Evolutionary conservation across 306 rosid genomes (phyloP).

Genomic region (Styphnolobium japonicum): DNA sequence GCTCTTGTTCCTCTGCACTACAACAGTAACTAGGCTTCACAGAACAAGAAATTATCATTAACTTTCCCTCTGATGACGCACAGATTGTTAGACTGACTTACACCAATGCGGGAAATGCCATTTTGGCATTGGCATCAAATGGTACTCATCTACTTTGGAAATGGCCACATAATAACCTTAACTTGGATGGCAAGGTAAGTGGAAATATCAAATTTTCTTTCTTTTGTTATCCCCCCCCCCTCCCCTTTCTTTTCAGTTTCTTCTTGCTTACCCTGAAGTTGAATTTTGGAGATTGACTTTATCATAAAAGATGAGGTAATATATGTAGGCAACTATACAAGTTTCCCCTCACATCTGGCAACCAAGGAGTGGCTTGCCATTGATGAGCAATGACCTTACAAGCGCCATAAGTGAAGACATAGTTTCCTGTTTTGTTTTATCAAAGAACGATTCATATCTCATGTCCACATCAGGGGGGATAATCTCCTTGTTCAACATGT

Average conservation of each 20-base stretch:
- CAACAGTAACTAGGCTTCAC: background rate
- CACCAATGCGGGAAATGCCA: conserved; percentile 30
- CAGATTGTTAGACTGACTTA: conserved; percentile 44
- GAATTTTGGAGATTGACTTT: background rate
- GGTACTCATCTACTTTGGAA: conserved; percentile 44
- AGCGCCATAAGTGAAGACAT: background rate
- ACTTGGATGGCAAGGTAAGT: conserved; percentile 20
- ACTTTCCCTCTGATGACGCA: background rate
- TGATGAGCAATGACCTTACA: conserved; percentile 33
- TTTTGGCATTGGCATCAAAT: conserved; percentile 40
- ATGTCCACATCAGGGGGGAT: conserved; percentile 43
- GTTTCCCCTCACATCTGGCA: conserved; percentile 31
- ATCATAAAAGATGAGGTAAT: background rate
- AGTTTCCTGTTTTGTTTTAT: conserved; percentile 28
- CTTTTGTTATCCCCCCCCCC: background rate
- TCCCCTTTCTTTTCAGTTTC: background rate
- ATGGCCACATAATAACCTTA: conserved; percentile 29
- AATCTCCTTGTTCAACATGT: conserved; percentile 32
- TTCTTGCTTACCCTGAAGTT: background rate
- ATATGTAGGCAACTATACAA: conserved; percentile 26
- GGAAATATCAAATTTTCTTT: background rate
- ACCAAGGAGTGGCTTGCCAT: conserved; percentile 11
- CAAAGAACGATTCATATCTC: conserved; percentile 35
- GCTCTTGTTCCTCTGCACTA: too few relatives aligned
- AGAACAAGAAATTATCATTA: background rate